Conservation (phyloP, 257 asterid genomes). For the Primulina tabacum region DNA sequence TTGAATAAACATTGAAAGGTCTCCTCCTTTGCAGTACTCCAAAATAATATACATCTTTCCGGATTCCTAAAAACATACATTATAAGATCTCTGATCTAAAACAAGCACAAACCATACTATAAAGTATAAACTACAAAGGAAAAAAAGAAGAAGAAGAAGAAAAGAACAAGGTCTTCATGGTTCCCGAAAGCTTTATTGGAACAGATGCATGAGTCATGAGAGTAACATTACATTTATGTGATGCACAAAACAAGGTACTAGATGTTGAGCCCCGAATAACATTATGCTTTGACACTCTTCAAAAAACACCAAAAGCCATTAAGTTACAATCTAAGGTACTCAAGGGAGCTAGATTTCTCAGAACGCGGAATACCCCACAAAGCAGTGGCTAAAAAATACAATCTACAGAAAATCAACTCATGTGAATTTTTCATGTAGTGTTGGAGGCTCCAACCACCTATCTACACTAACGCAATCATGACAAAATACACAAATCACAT, state of each 20-base stretch:
- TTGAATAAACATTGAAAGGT: constrained; percentile 73
- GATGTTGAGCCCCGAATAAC: neutral
- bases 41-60: constrained; percentile 81
- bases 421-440: neutral
- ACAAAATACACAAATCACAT: constrained; percentile 5
- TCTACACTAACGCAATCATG: constrained; percentile 8
- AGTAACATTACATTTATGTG: neutral
- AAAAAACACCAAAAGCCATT: constrained; percentile 13
- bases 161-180: neutral
- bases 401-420: constrained; percentile 3
- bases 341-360: constrained; percentile 8
- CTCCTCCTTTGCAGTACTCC: constrained; percentile 97
- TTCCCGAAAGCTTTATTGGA: neutral
- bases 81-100: neutral
- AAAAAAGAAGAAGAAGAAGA: neutral
- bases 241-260: neutral
- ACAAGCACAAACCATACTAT: neutral
- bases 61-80: constrained; percentile 56
- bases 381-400: constrained; percentile 5
- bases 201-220: neutral
- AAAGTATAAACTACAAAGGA: too few species aligned
- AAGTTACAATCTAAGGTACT: constrained; percentile 14
- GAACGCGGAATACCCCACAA: neutral
- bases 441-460: constrained; percentile 3
- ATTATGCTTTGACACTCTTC: neutral